phyloP scores from a whole-genome alignment of 2,329 filamentous ascomycete species.

The Microcyclospora tardicrescens region DNA sequence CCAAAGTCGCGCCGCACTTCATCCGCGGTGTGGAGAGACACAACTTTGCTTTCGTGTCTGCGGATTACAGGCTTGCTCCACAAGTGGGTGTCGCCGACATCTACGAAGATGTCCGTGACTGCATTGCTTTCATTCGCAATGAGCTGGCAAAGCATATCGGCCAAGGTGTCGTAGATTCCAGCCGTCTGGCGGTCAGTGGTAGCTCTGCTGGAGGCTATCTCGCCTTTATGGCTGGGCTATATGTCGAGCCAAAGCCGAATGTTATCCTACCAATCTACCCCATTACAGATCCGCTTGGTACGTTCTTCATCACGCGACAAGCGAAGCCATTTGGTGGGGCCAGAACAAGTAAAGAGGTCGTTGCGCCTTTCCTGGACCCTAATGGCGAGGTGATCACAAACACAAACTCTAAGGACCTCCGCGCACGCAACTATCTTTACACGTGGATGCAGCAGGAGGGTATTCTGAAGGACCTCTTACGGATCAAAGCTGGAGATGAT shows the following conservation, averaged over 20 bases:
- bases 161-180: constrained; percentile 8
- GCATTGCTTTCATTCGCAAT: constrained; percentile 16
- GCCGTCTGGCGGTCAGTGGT: constrained; percentile 17
- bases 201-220: constrained; percentile 21
- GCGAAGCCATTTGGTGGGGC: constrained; percentile 11
- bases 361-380: constrained; percentile 13
- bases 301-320: constrained; percentile 19
- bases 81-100: constrained; percentile 20
- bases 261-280: constrained; percentile 21
- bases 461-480: constrained; percentile 14
- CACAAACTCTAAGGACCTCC: constrained; percentile 5
- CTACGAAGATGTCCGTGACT: constrained; percentile 17
- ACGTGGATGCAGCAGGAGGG: constrained; percentile 17
- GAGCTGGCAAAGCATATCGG: constrained; percentile 7
- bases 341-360: constrained; percentile 5
- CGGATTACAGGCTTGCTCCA: constrained; percentile 22
- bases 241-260: constrained; percentile 19
- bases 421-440: constrained; percentile 12
- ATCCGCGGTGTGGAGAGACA: constrained; percentile 12
- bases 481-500: constrained; percentile 9
- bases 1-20: constrained; percentile 15
- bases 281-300: constrained; percentile 21
- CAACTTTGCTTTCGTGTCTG: constrained; percentile 16
- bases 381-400: constrained; percentile 13
- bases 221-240: constrained; percentile 18